Evolutionary conservation across 2,329 filamentous ascomycete genomes (phyloP).

Genomic region (Ascocoryne sarcoides): DNA sequence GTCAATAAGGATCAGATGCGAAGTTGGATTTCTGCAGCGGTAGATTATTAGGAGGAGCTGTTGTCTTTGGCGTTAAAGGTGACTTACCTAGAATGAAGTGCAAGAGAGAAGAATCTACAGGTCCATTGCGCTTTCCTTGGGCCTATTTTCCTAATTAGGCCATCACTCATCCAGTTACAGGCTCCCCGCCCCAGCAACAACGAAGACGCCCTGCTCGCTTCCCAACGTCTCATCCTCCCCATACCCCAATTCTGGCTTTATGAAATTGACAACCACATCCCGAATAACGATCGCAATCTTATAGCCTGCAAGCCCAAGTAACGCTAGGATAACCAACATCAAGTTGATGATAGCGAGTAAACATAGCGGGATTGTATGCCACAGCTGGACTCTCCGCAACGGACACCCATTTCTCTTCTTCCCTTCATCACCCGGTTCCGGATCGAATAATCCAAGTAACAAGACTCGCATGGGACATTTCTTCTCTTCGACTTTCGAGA

Average conservation of each 20-base stretch:
- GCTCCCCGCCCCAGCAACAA: no score
- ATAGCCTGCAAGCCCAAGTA: constrained; percentile 22
- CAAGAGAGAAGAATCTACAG: neutral
- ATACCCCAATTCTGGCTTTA: no score
- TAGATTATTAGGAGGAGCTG: no score
- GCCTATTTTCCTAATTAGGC: neutral
- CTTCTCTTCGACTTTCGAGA: constrained; percentile 7
- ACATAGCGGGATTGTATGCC: constrained; percentile 24
- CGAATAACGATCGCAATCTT: constrained; percentile 15
- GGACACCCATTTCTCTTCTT: constrained; percentile 15
- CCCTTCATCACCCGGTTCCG: constrained; percentile 7
- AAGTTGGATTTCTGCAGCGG: no score
- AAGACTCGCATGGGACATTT: constrained; percentile 24
- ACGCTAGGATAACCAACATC: constrained; percentile 20
- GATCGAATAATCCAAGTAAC: constrained; percentile 18
- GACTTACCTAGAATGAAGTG: no score
- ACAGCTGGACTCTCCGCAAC: constrained; percentile 22
- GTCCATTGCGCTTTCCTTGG: neutral
- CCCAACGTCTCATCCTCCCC: neutral
- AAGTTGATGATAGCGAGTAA: constrained; percentile 23
- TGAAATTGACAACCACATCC: constrained; percentile 9
- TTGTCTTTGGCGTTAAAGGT: no score
- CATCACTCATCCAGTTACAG: neutral
- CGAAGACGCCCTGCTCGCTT: neutral
- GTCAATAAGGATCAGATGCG: no score